Base-by-base conservation (phyloP, 805 yeast species). In the Cyberlindnera meyerae region DNA sequence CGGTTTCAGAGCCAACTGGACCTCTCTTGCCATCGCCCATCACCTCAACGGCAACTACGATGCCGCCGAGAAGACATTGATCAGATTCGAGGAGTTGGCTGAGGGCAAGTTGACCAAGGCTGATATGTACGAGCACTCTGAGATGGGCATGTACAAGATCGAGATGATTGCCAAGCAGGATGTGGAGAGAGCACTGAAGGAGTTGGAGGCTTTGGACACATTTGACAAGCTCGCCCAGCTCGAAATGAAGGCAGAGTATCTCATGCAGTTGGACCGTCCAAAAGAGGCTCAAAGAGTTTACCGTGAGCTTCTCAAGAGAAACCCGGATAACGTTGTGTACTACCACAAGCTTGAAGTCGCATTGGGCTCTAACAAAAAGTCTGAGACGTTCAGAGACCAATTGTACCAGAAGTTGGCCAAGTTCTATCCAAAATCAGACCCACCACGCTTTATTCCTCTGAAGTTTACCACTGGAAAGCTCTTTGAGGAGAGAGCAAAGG, bases 1-100 rank as follows among this genome's bases (percentile, higher is more conserved):
- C 9, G 95, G 95, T 0, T 84, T 77, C 56, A 73, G 96, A 46
- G 88, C 90, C 43, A 84, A 86, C 55, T 89, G 96, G 96, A 83
- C 95, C 2, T 80, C 82, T 0, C 69, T 83, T 34, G 96, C 95
- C 1, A 70, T 87, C 29, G 95, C 97, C 1, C 86, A 82, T 55
- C 85, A 84, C 58, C 66, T 89, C 55, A 75, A 75, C 56, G 72
- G 74, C 18, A 85, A 88, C 52, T 73, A 69, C 52, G 66, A 65
- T 25, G 75, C 75, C 17, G 90, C 96, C 6, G 79, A 80, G 38
- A 73, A 73, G 38, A 83, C 90, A 2, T 70, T 89, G 49, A 55
- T 73, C 15, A 79, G 82, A 50, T 86, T 85, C 51, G 96, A 90
- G 58, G 79, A 74, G 21, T 63, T 85, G 22, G 75, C 87, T 24